Conservation (phyloP, 2,329 filamentous ascomycete genomes). For the Neopestalotiopsis rosae region DNA sequence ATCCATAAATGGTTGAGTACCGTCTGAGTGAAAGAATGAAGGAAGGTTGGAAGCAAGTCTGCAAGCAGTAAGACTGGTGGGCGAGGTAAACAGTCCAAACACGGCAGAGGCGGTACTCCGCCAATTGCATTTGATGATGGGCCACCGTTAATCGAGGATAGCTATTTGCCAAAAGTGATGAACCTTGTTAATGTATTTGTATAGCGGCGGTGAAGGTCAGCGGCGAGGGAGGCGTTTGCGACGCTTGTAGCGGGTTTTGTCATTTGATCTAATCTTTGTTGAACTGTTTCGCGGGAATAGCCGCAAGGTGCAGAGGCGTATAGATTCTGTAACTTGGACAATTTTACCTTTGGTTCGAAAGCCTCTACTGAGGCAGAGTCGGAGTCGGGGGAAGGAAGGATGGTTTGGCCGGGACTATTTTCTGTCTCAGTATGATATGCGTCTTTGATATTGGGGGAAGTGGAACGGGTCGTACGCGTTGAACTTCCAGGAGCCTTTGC, state of each 20-base stretch:
- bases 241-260: neutral
- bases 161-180: neutral
- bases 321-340: neutral
- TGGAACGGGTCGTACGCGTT: constrained; percentile 27
- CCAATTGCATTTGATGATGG: neutral
- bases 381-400: constrained; percentile 15
- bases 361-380: constrained; percentile 4
- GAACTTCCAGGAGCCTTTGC: constrained; percentile 32
- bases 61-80: neutral
- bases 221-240: neutral
- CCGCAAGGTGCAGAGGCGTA: neutral
- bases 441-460: neutral
- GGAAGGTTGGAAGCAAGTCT: neutral
- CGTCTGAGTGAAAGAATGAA: neutral
- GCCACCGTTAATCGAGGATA: neutral
- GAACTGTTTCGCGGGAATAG: neutral
- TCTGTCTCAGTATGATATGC: neutral
- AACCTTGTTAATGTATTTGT: neutral
- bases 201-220: neutral
- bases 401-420: constrained; percentile 16
- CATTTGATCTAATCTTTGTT: neutral
- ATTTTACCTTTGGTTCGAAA: constrained; percentile 10
- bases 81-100: neutral
- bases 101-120: neutral
- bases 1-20: no score